Evolutionary conservation across 257 asterid genomes (phyloP).

Genomic region (Solanum habrochaites): DNA sequence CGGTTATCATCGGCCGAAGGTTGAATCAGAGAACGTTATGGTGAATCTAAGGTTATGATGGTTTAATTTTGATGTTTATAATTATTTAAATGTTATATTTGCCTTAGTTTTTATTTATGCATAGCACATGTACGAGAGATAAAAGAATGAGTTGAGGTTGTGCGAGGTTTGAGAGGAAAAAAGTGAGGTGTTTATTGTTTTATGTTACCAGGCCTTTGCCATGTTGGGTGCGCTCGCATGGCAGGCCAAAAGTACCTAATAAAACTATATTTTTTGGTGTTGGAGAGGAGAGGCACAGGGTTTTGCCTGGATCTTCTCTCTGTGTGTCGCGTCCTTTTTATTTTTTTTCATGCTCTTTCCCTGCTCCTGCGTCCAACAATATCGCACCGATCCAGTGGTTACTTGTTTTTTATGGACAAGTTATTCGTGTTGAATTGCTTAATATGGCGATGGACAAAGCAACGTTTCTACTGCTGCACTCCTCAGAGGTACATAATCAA

Average conservation of each 20-base stretch:
- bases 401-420: not conserved
- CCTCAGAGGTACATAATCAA: not conserved
- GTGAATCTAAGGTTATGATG: not conserved
- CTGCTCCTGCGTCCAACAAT: not conserved
- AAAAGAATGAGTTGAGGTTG: not conserved
- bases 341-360: not conserved
- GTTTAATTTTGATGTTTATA: not conserved
- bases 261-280: not conserved
- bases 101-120: not conserved
- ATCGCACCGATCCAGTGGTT: not conserved
- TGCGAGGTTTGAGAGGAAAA: not conserved
- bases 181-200: constrained; percentile 6
- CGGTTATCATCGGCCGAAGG: not conserved
- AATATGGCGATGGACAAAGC: not conserved
- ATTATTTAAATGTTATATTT: not conserved
- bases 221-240: constrained; percentile 14
- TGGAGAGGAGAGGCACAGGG: constrained; percentile 17
- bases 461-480: not conserved
- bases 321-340: not conserved
- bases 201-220: constrained; percentile 6
- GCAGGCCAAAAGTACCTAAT: constrained; percentile 3
- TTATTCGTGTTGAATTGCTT: not conserved
- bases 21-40: not conserved
- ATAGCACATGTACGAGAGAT: not conserved
- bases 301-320: constrained; percentile 46